Conservation (phyloP, 2,329 filamentous ascomycete genomes). For the Ophiostoma quercus region DNA sequence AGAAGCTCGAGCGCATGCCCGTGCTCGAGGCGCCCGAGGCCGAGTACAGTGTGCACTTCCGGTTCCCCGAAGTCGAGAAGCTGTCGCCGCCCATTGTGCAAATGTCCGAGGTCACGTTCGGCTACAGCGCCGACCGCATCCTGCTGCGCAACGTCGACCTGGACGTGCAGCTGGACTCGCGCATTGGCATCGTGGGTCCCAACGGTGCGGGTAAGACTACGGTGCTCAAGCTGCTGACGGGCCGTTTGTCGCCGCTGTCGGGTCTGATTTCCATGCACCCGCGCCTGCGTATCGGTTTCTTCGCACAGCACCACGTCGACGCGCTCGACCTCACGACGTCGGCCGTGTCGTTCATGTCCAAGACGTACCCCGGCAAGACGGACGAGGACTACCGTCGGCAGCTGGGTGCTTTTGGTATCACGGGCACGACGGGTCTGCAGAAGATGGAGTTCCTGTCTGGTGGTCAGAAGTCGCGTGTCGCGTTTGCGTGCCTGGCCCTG, state of each 20-base stretch:
- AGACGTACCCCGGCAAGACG: conserved; percentile 79
- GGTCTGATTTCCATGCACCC: conserved; percentile 86
- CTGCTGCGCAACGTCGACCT: conserved; percentile 84
- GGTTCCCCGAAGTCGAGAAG: conserved; percentile 96
- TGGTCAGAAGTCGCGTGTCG: conserved; percentile 97
- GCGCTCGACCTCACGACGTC: conserved; percentile 83
- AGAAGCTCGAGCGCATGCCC: conserved; percentile 97
- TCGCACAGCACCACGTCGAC: conserved; percentile 97
- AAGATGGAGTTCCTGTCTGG: conserved; percentile 92
- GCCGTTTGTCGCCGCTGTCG: conserved; percentile 67
- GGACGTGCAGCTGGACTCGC: conserved; percentile 94
- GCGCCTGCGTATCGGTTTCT: conserved; percentile 87
- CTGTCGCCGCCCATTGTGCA: conserved; percentile 96
- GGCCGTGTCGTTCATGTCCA: conserved; percentile 94
- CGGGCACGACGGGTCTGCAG: conserved; percentile 91
- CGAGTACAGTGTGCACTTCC: conserved; percentile 95
- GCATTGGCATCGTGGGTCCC: conserved; percentile 97
- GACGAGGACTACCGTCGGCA: conserved; percentile 97
- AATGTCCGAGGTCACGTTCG: conserved; percentile 88
- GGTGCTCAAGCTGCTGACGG: conserved; percentile 93
- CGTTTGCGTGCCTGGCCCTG: conserved; percentile 91
- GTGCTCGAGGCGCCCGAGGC: conserved; percentile 82
- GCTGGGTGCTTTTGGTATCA: conserved; percentile 83
- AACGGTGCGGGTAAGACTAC: conserved; percentile 99
- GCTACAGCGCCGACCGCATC: conserved; percentile 73